Conservation (phyloP, 257 asterid genomes). For the Solanum chmielewskii region DNA sequence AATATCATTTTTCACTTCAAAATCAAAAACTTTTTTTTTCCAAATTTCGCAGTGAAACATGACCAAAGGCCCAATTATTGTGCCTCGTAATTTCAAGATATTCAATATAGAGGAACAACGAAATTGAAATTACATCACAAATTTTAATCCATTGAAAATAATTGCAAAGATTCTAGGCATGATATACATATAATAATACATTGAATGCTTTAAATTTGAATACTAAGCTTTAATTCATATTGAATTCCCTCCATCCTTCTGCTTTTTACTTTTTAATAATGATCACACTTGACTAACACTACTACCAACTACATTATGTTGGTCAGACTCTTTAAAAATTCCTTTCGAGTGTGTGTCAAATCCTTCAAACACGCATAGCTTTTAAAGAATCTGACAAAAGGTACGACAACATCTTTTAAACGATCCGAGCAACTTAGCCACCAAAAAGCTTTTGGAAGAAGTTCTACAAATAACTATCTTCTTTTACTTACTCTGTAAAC, state of each 20-base stretch:
- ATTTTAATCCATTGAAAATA: neutral
- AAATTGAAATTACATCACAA: neutral
- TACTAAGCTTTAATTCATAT: neutral
- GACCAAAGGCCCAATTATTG: neutral
- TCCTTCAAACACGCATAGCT: neutral
- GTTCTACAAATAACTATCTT: neutral
- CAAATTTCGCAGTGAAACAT: too few species aligned
- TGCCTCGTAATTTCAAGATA: neutral
- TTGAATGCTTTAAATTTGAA: neutral
- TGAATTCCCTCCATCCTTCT: neutral
- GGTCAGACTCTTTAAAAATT: neutral
- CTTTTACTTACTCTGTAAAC: neutral
- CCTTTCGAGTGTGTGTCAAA: neutral
- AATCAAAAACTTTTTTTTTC: too few species aligned
- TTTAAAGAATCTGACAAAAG: neutral
- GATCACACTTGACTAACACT: neutral
- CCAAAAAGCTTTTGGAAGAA: neutral
- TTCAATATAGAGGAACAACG: neutral
- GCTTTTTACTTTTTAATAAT: neutral
- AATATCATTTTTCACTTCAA: neutral
- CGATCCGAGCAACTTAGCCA: neutral
- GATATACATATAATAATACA: neutral
- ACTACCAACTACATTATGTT: neutral
- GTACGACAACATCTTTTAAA: neutral
- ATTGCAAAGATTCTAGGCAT: neutral